These are phyloP conservation scores for Tricholoma hemisulphureum DNA, from an alignment of 768 basidiomycete species.

Conservation along the genomic window DNA sequence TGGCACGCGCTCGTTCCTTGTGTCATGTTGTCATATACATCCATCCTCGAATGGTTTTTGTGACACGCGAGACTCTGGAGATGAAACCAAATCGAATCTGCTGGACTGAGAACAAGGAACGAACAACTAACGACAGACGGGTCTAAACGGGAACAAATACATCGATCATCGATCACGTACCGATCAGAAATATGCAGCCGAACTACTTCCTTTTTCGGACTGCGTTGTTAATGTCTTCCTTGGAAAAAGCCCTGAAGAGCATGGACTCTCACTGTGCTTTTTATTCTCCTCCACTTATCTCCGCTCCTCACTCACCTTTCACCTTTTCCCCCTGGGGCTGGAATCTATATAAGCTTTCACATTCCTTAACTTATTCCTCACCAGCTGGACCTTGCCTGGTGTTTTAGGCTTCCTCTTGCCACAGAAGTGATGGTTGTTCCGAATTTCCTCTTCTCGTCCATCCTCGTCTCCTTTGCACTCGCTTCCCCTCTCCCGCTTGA, in stretches of 20 bases:
- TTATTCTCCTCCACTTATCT: background rate
- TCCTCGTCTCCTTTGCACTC: slow-evolving; percentile 24
- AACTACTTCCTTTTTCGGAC: slow-evolving; percentile 16
- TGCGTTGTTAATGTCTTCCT: slow-evolving; percentile 14
- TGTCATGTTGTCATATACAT: no score
- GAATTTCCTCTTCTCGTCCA: slow-evolving; percentile 30
- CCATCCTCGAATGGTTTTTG: no score
- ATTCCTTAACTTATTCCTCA: slow-evolving; percentile 13
- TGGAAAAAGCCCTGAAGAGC: background rate
- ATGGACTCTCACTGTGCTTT: slow-evolving; percentile 14
- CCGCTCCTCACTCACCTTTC: background rate
- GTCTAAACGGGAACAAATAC: background rate
- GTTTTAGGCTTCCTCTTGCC: slow-evolving; percentile 1
- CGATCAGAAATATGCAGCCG: background rate
- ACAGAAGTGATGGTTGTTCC: slow-evolving; percentile 32
- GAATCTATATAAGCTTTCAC: slow-evolving; percentile 16
- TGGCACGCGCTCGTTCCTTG: no score
- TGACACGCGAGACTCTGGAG: no score
- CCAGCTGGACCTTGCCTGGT: slow-evolving; percentile 20
- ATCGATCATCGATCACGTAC: background rate
- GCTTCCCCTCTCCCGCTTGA: slow-evolving; percentile 29
- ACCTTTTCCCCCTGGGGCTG: background rate
- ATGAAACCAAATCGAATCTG: no score
- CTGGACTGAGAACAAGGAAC: background rate
- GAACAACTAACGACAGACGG: background rate